A percentile compares a stretch with the other conserved stretches of the same genome.
phyloP scores from a whole-genome alignment of 371 early-diverging fungal genomes.

The Blyttiomyces sp. region DNA sequence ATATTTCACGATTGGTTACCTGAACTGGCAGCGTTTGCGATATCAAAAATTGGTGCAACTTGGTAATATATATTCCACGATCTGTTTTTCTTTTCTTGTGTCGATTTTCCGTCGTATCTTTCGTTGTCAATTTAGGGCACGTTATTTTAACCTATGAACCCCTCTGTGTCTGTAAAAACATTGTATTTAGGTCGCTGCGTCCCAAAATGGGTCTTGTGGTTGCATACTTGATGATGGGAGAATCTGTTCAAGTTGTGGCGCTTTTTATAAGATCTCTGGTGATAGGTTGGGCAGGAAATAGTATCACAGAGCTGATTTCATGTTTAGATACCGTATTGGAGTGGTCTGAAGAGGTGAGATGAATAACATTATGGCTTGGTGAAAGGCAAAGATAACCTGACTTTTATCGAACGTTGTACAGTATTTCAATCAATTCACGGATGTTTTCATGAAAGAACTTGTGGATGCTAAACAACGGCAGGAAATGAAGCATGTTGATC shows the following conservation, averaged over 20 bases:
- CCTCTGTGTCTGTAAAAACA: too few relatives aligned
- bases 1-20: conserved; percentile 41
- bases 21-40: conserved; percentile 30
- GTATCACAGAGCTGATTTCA: conserved; percentile 25
- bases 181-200: conserved; percentile 16
- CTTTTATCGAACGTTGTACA: neutral
- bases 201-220: conserved; percentile 33
- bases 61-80: conserved; percentile 20
- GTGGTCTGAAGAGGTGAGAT: conserved; percentile 19
- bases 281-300: conserved; percentile 16
- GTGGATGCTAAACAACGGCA: conserved; percentile 11
- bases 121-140: neutral
- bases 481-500: conserved; percentile 12
- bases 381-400: neutral
- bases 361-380: neutral
- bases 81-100: too few relatives aligned
- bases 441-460: conserved; percentile 16
- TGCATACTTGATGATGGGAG: conserved; percentile 32
- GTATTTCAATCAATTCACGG: conserved; percentile 21
- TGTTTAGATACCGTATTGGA: conserved; percentile 31
- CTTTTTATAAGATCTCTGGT: conserved; percentile 29
- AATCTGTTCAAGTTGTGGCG: conserved; percentile 22
- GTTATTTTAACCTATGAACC: neutral
- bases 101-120: too few relatives aligned
- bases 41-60: conserved; percentile 14